These are phyloP conservation scores for Tagetes erecta DNA, from an alignment of 129 eudicot genomes.

Conservation along the genomic window DNA sequence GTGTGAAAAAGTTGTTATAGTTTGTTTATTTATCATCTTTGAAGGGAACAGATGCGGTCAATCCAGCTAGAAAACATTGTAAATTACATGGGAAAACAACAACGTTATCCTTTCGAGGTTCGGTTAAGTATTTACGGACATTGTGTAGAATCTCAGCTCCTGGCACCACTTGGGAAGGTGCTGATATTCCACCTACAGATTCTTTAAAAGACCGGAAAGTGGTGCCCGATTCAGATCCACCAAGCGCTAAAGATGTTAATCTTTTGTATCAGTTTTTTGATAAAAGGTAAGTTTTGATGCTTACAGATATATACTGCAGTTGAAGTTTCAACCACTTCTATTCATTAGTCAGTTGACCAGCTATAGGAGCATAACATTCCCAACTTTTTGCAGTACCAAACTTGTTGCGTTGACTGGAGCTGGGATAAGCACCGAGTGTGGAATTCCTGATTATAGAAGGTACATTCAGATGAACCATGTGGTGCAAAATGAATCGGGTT, in stretches of 20 bases:
- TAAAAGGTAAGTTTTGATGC: slow-evolving; percentile 45
- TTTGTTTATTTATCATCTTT: slow-evolving; percentile 10
- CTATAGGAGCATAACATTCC: not conserved
- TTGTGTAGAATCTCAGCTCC: slow-evolving; percentile 57
- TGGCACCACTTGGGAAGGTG: slow-evolving; percentile 39
- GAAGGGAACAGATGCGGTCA: slow-evolving; percentile 37
- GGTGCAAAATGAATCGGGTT: not conserved
- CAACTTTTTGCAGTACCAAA: slow-evolving; percentile 59
- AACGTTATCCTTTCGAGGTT: slow-evolving; percentile 37
- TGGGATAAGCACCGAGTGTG: slow-evolving; percentile 96
- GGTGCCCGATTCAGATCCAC: slow-evolving; percentile 83
- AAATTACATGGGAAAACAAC: slow-evolving; percentile 28
- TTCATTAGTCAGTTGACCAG: slow-evolving; percentile 2
- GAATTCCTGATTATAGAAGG: slow-evolving; percentile 99
- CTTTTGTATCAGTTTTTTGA: slow-evolving; percentile 70
- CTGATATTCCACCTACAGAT: slow-evolving; percentile 41
- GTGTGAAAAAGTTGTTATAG: not conserved
- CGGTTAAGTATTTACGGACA: slow-evolving; percentile 54
- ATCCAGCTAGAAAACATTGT: slow-evolving; percentile 34
- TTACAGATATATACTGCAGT: not conserved
- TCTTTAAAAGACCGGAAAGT: slow-evolving; percentile 54
- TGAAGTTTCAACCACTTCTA: not conserved
- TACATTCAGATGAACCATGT: slow-evolving; percentile 14
- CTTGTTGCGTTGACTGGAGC: slow-evolving; percentile 94
- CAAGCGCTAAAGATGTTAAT: slow-evolving; percentile 62